Evolutionary conservation across 2,329 filamentous ascomycete species (phyloP), one percentile per base, ranked within the genome.

Genomic region (Elsinoe fawcettii): DNA sequence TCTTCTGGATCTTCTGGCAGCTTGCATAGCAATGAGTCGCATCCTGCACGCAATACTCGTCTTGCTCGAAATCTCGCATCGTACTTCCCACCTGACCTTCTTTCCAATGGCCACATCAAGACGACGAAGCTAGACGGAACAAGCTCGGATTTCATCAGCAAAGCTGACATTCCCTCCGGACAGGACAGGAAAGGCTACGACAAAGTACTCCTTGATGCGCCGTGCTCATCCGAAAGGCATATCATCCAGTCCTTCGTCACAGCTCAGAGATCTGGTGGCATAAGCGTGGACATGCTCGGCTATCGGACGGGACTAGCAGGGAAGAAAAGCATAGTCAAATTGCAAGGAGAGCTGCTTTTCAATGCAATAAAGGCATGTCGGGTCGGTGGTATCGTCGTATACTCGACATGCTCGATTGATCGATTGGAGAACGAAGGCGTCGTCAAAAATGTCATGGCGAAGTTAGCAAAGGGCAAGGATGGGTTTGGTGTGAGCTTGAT

Each of bases 331-430:
- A 68, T 70, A 49, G 71, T 69, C 2, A 68, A 68, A 59, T 65
- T 64, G 2, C 66, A 67, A 58, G 57, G 64, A n/a, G 66, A 69
- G 23, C 61, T 73, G 49, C 65, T 74, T 30, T 61, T 72, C 66
- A 69, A 67, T 27, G 71, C 70, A 2, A 59, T 75, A 36, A 62
- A 62, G 30, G 70, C 67, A 8, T 69, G 67, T 2, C 67, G 64
- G 22, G 56, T 67, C 1, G 72, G 71, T 14, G 73, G 71, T 1
- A 65, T 59, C 1, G 67, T 74, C 5, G 63, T 74, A 37, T 75
- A 75, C 58, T 70, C 71, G 6, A 74, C 73, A 0, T 74, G 72
- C 57, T 73, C 73, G 11, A 63, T 74, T 9, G 70, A 72, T 58
- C 60, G 57, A 3, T 69, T 66, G 0, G 73, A 74, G 67, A 75